Base-by-base conservation (phyloP, 2,329 filamentous ascomycete genomes). In the Pseudogymnoascus verrucosus region DNA sequence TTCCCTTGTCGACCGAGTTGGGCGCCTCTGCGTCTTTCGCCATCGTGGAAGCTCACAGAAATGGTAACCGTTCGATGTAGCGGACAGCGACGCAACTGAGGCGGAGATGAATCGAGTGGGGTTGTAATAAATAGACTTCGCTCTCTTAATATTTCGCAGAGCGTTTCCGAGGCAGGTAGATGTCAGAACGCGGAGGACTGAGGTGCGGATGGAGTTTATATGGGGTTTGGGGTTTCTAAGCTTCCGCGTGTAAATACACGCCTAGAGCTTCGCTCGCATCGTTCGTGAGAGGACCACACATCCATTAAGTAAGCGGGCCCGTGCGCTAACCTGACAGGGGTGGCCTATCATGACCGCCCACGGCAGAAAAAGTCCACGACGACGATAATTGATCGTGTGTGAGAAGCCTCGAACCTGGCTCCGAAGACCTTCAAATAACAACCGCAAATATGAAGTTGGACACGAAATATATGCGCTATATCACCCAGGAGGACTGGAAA, bases 401-500 rank as follows among this genome's bases (percentile, higher is more conserved):
- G 51, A 57, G 51, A 57, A 57, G 51, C 28, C 51, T 34, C n/a
- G 51, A 34, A 57, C 26, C 28, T 34, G 10, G 51, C 16, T 57
- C 10, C 4, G 19, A 62, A 23, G 23, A 34, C 44, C 36, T 21
- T 54, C 47, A 60, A 19, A 26, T 37, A 60, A 7, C 62, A 39
- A 63, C 40, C 60, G 65, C 64, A 72, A 78, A 65, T 68, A 99
- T 99, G 95, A 96, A 95, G 81, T 86, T 99, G 75, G 92, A 99
- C 75, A 93, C 93, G 60, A 92, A 92, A 75, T 89, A 90, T 60
- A 88, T 99, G 79, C 92, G 96, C 75, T 93, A 99, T 77, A 85
- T 99, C 75, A 89, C 90, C 61, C 79, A 86, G 14, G 95, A 98
- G 78, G 95, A 99, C 81, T 99, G 96, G 91, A 86, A 90, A 70